These are phyloP conservation scores for Cladophialophora yegresii DNA, from an alignment of 2,329 filamentous ascomycete species.

Conservation along the genomic window DNA sequence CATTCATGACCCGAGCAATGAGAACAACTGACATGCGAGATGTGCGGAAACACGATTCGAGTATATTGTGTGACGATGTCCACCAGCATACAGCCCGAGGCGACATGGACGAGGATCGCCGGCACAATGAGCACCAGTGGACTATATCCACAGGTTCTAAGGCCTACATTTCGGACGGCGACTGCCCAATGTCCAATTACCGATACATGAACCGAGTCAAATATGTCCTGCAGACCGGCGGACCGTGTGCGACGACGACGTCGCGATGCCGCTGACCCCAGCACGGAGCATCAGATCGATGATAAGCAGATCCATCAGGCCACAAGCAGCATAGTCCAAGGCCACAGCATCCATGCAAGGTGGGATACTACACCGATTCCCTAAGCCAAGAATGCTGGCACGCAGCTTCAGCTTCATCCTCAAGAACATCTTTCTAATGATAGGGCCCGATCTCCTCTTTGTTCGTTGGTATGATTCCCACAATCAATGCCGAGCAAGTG, in stretches of 20 bases:
- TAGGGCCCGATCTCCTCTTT: neutral
- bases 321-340: neutral
- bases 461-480: neutral
- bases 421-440: neutral
- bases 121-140: neutral
- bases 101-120: neutral
- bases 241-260: neutral
- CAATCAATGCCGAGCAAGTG: neutral
- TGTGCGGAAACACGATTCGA: neutral
- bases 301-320: neutral
- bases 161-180: neutral
- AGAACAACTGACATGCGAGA: neutral
- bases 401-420: neutral
- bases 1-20: conserved; percentile 13
- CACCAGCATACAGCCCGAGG: too few species aligned
- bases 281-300: neutral
- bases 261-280: neutral
- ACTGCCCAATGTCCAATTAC: neutral
- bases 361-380: neutral
- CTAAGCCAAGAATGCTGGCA: neutral
- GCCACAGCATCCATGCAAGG: neutral
- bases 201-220: neutral
- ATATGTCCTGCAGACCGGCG: neutral
- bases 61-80: neutral
- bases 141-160: neutral